A percentile compares a stretch with the other conserved stretches of the same genome.
phyloP scores from a whole-genome alignment of 305 asterid genomes.

The Salvia sclarea region DNA sequence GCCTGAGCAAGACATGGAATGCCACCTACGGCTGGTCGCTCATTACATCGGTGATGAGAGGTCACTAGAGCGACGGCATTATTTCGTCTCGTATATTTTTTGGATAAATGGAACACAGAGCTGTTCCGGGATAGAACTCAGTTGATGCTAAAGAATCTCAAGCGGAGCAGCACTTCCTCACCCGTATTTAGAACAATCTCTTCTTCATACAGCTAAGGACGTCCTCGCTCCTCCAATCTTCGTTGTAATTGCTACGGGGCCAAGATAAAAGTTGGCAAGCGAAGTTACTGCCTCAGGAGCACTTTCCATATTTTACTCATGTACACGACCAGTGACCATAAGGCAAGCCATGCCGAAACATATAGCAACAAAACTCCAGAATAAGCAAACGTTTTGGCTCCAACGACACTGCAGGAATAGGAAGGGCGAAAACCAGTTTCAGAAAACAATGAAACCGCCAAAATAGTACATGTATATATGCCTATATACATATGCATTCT shows the following conservation, averaged over 20 bases:
- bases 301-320: constrained; percentile 71
- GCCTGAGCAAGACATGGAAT: constrained; percentile 21
- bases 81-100: constrained; percentile 20
- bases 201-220: constrained; percentile 24
- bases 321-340: constrained; percentile 74
- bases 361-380: constrained; percentile 69
- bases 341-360: constrained; percentile 78
- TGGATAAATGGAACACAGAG: constrained; percentile 21
- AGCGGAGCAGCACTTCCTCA: constrained; percentile 23
- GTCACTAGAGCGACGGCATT: constrained; percentile 8
- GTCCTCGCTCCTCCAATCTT: constrained; percentile 24
- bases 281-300: constrained; percentile 49
- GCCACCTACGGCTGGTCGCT: constrained; percentile 19
- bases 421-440: not conserved
- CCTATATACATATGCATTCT: not conserved
- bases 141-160: constrained; percentile 31
- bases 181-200: constrained; percentile 23
- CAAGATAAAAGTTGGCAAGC: constrained; percentile 1
- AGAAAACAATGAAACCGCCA: constrained; percentile 24
- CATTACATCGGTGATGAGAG: constrained; percentile 18
- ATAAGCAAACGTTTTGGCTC: constrained; percentile 47
- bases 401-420: constrained; percentile 49
- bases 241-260: constrained; percentile 11
- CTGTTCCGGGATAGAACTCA: constrained; percentile 7
- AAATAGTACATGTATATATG: not conserved